A percentile compares a stretch with the other conserved stretches of the same genome.
These are phyloP conservation scores for Oidium heveae DNA, from an alignment of 2,329 filamentous ascomycete genomes.

Conservation along the genomic window DNA sequence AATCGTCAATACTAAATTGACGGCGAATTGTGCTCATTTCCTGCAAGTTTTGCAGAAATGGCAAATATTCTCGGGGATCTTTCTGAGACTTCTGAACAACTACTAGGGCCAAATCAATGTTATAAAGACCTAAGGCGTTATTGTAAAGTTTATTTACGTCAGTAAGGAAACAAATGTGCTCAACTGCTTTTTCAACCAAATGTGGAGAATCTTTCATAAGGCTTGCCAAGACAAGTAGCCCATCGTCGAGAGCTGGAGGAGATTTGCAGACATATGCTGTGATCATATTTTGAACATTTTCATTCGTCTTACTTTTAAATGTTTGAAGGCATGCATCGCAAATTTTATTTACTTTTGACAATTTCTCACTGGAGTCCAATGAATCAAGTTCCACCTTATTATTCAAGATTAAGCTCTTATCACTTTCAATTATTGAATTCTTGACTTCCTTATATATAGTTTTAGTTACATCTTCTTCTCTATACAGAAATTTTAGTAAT, in stretches of 20 bases:
- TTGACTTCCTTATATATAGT: slow-evolving; percentile 85
- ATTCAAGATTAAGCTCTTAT: slow-evolving; percentile 8
- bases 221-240: slow-evolving; percentile 51
- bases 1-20: slow-evolving; percentile 68
- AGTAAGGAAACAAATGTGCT: slow-evolving; percentile 92
- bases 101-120: slow-evolving; percentile 68
- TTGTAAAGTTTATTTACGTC: slow-evolving; percentile 86
- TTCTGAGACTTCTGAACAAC: slow-evolving; percentile 92
- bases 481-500: slow-evolving; percentile 11
- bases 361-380: slow-evolving; percentile 5
- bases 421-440: slow-evolving; percentile 15
- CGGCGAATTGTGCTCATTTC: slow-evolving; percentile 43
- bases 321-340: slow-evolving; percentile 60
- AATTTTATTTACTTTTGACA: slow-evolving; percentile 58
- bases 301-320: slow-evolving; percentile 34
- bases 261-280: slow-evolving; percentile 86
- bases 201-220: slow-evolving; percentile 41
- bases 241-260: slow-evolving; percentile 72
- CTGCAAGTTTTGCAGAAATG: slow-evolving; percentile 75
- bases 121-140: slow-evolving; percentile 69
- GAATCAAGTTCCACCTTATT: slow-evolving; percentile 3
- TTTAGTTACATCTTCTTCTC: slow-evolving; percentile 76
- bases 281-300: slow-evolving; percentile 68
- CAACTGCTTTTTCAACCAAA: slow-evolving; percentile 66
- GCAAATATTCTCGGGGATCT: slow-evolving; percentile 83